These are phyloP conservation scores for Annulohypoxylon stygium DNA, from an alignment of 495 filamentous ascomycete genomes.

Conservation along the genomic window DNA sequence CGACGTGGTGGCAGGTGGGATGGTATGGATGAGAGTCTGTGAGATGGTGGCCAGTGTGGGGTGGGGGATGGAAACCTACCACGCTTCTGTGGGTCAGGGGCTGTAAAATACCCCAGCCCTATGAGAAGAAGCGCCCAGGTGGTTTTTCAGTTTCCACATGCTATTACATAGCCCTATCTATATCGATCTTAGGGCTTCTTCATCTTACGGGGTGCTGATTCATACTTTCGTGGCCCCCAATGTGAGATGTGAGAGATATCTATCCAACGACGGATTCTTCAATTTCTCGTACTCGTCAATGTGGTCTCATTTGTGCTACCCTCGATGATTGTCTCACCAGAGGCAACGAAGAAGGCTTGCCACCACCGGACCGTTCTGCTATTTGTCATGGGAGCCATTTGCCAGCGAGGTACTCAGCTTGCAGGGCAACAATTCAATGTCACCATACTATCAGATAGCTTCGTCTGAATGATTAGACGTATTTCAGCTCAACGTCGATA, in stretches of 20 bases:
- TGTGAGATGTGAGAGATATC: neutral
- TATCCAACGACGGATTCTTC: neutral
- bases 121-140: neutral
- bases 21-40: neutral
- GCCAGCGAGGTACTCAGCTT: neutral
- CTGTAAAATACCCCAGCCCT: constrained; percentile 14
- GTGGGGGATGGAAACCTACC: neutral
- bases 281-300: neutral
- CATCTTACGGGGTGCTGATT: neutral
- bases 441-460: neutral
- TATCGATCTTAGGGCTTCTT: neutral
- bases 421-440: neutral
- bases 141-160: neutral
- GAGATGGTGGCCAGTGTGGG: neutral
- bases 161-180: constrained; percentile 1
- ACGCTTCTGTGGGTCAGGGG: constrained; percentile 12
- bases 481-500: neutral
- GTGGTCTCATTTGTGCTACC: constrained; percentile 1
- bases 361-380: neutral
- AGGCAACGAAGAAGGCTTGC: neutral
- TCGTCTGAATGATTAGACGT: neutral
- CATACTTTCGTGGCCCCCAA: neutral
- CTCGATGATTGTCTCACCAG: neutral
- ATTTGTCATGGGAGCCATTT: neutral
- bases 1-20: neutral